Percentiles rank a stretch among this genome's conserved stretches.
Conservation (phyloP, 345 rosid species). For the Mercurialis annua region DNA sequence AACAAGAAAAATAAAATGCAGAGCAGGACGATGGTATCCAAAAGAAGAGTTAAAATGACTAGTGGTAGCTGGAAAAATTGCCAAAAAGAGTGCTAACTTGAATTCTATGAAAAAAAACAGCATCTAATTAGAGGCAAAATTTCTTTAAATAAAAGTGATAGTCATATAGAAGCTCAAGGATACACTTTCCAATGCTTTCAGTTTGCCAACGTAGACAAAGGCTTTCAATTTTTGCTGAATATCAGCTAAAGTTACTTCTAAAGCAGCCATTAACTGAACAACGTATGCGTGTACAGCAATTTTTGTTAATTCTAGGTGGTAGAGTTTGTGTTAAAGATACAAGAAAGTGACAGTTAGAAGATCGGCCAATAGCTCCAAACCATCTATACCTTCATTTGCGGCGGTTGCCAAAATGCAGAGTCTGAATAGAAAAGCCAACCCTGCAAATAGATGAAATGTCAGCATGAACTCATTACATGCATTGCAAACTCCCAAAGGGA, state of each 20-base stretch:
- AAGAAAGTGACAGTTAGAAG: background rate
- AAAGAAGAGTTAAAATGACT: background rate
- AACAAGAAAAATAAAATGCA: background rate
- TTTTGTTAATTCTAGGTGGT: background rate
- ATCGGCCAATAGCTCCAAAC: background rate
- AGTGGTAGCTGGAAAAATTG: background rate
- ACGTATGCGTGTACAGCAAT: too few species aligned
- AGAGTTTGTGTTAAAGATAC: background rate
- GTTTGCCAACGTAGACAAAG: background rate
- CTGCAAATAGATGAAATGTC: conserved; percentile 38
- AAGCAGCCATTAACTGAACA: background rate
- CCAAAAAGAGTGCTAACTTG: too few species aligned
- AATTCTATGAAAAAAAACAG: background rate
- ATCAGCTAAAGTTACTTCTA: background rate
- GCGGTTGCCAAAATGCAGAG: conserved; percentile 82
- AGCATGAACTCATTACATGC: background rate
- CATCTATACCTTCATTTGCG: conserved; percentile 75
- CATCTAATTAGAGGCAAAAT: background rate
- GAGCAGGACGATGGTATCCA: background rate
- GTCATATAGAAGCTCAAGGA: background rate
- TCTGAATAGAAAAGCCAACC: conserved; percentile 94
- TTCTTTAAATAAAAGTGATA: background rate
- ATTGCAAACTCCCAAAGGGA: background rate
- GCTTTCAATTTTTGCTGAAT: background rate
- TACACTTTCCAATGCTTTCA: background rate